phyloP scores from a whole-genome alignment of 139 green algal genomes.

The Coelastrella sp. region DNA sequence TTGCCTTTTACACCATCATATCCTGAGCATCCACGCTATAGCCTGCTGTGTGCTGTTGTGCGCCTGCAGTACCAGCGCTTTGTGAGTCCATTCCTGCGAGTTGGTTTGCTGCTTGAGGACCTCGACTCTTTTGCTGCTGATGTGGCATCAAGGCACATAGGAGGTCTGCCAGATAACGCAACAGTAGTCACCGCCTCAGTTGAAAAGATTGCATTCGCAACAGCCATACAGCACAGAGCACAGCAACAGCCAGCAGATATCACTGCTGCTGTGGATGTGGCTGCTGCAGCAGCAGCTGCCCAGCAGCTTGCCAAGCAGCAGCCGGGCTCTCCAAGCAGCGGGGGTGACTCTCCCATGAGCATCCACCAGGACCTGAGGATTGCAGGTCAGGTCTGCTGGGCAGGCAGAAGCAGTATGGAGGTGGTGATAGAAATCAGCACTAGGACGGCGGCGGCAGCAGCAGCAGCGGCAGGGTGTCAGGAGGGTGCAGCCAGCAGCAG shows the following conservation, averaged over 20 bases:
- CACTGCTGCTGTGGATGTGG: not conserved
- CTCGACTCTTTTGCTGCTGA: conserved; percentile 55
- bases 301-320: conserved; percentile 35
- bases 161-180: conserved; percentile 16
- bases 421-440: conserved; percentile 50
- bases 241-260: conserved; percentile 10
- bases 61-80: conserved; percentile 51
- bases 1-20: not conserved
- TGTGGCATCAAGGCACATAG: conserved; percentile 50
- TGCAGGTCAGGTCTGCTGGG: conserved; percentile 43
- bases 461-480: not conserved
- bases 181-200: conserved; percentile 54
- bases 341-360: conserved; percentile 3
- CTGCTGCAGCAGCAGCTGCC: conserved; percentile 23
- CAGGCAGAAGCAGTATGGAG: conserved; percentile 56
- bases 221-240: not conserved
- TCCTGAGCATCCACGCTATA: not conserved
- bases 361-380: conserved; percentile 20
- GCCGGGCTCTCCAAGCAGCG: not conserved
- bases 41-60: not conserved
- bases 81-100: conserved; percentile 30
- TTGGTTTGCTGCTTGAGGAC: conserved; percentile 58
- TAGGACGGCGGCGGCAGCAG: not conserved
- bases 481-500: not conserved
- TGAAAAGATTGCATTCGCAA: conserved; percentile 47